Percentiles rank a stretch among this genome's conserved stretches.
Evolutionary conservation across 306 rosid genomes (phyloP).

Genomic region (Abrus pulchellus): DNA sequence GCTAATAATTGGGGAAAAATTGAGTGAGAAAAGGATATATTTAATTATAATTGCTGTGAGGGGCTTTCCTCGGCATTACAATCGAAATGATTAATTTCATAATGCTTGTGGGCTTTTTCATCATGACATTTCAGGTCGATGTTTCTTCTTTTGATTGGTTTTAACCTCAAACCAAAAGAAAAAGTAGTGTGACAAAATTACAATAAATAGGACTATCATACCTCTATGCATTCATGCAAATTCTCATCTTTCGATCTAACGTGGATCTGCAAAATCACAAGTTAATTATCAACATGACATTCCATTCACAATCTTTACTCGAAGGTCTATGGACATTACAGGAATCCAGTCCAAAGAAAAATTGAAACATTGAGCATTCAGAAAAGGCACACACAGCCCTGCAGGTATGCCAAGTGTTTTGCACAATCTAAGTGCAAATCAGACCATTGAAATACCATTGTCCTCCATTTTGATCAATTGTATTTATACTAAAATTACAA

Average conservation of each 20-base stretch:
- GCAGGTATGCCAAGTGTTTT: not conserved
- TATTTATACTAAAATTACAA: slow-evolving; percentile 6
- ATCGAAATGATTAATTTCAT: slow-evolving; percentile 6
- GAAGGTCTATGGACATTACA: slow-evolving; percentile 2
- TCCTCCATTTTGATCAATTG: not conserved
- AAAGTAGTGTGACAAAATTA: slow-evolving; percentile 4
- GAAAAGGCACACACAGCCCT: not conserved
- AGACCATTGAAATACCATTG: not conserved
- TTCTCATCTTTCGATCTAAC: slow-evolving; percentile 77
- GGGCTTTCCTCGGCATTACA: not conserved
- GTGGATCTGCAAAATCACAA: slow-evolving; percentile 81
- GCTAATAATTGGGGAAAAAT: slow-evolving; percentile 3
- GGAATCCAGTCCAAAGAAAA: slow-evolving; percentile 22
- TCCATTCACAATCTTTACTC: slow-evolving; percentile 2
- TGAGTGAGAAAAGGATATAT: not conserved
- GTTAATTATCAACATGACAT: slow-evolving; percentile 25
- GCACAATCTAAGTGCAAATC: slow-evolving; percentile 27
- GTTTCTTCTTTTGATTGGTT: not conserved
- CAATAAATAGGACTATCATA: slow-evolving; percentile 32
- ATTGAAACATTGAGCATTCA: not conserved
- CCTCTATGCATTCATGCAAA: slow-evolving; percentile 87
- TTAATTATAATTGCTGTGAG: not conserved
- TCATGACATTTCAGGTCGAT: slow-evolving; percentile 1
- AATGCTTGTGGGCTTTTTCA: not conserved
- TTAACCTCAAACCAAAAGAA: slow-evolving; percentile 2